Base-by-base conservation (phyloP, 2,329 filamentous ascomycete species). In the Chalaropsis ovoidea region DNA sequence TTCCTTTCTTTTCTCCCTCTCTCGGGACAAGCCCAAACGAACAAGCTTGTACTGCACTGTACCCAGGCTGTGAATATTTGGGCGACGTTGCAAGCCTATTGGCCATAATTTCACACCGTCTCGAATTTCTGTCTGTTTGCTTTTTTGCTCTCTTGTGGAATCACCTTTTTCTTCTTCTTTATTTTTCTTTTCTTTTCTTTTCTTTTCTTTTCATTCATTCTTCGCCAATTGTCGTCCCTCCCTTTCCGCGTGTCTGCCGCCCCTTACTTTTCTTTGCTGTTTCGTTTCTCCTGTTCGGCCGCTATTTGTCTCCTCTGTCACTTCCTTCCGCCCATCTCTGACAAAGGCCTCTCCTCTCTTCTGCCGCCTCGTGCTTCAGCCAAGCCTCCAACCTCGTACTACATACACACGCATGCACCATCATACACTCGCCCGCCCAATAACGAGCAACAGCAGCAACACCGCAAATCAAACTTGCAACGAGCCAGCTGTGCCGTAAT, bases 301-400 rank as follows among this genome's bases (percentile, higher is more conserved):
- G 35, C 8, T 39, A 39, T 39, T 39, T 39, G 35, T 39, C 8
- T 39, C 35, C 8, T 6, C 35, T 6, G 35, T 10, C 31, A 31
- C 35, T 39, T 7, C 7, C 31, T 35, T 35, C 8, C 35, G 35
- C 8, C 35, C 8, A 39, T 1, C 35, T 39, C 35, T 39, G 35
- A 39, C 35, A 39, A 39, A 39, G 35, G 35, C 35, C 35, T 39
- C 47, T 49, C 10, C 47, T 49, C 17, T 49, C n/a, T 49, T 49
- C 47, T 52, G 6, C 22, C 22, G 47, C 47, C 47, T 52, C 47
- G 47, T 52, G 47, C 47, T 52, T 52, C 47, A 52, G 47, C 47
- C 47, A 52, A 52, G 47, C 22, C 3, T 15, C 11, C 22, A 15
- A 24, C 47, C 47, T 52, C 47, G 47, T 52, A 52, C 47, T 52